Evolutionary conservation across 805 yeast genomes (phyloP).

Genomic region (Blastobotrys chiropterorum): DNA sequence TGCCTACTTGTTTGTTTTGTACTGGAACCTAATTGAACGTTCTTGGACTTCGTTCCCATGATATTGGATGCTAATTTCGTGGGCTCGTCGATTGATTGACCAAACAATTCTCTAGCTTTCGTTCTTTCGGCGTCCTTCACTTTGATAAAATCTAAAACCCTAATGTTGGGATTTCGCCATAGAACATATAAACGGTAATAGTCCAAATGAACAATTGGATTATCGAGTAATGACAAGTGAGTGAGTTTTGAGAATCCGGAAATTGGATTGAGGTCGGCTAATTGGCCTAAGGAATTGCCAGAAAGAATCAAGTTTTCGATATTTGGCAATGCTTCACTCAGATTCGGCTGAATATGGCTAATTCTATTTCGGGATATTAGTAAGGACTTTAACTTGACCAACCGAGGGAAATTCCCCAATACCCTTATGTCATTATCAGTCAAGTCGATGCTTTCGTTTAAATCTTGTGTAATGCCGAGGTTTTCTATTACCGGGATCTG

Average conservation of each 20-base stretch:
- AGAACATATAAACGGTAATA: constrained; percentile 57
- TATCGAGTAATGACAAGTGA: constrained; percentile 49
- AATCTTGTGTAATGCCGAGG: constrained; percentile 37
- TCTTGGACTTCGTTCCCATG: constrained; percentile 14
- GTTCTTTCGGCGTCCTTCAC: constrained; percentile 51
- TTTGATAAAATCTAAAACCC: constrained; percentile 60
- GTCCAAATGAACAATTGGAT: constrained; percentile 40
- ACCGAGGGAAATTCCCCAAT: constrained; percentile 44
- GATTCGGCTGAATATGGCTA: constrained; percentile 32
- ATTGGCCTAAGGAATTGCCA: constrained; percentile 43
- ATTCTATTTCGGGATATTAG: constrained; percentile 62
- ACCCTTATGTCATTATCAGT: constrained; percentile 65
- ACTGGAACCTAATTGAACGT: constrained; percentile 4
- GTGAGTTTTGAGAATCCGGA: constrained; percentile 38
- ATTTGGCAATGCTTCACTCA: constrained; percentile 38
- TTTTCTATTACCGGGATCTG: constrained; percentile 41
- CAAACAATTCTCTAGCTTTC: constrained; percentile 41
- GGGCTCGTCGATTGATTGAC: constrained; percentile 26
- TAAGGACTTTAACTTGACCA: constrained; percentile 43
- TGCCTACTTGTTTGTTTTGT: constrained; percentile 37
- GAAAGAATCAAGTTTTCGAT: constrained; percentile 47
- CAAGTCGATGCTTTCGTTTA: constrained; percentile 57
- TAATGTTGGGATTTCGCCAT: constrained; percentile 56
- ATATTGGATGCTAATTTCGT: constrained; percentile 30
- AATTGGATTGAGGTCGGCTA: constrained; percentile 39